Evolutionary conservation across 2,329 filamentous ascomycete genomes (phyloP).

Genomic region (Fusarium citri): DNA sequence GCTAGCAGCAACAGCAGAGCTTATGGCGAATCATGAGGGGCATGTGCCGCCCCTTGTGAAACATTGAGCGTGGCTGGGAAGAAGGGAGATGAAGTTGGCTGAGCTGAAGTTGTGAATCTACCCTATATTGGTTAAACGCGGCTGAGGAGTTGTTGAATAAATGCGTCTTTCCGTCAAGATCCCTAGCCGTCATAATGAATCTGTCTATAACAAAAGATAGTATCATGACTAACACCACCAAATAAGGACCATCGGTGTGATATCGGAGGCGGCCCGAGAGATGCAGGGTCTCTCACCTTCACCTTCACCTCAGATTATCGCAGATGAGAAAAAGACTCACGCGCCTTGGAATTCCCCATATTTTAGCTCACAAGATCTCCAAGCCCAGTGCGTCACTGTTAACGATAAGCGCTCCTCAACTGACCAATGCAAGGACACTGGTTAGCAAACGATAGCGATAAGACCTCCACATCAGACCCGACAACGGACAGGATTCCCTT

Average conservation of each 20-base stretch:
- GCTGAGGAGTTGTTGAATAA: neutral
- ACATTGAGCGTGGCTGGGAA: slow-evolving; percentile 31
- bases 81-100: neutral
- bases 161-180: neutral
- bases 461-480: slow-evolving; percentile 28
- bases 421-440: slow-evolving; percentile 40
- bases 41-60: slow-evolving; percentile 41
- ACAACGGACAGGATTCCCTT: slow-evolving; percentile 31
- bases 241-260: neutral
- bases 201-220: too few relatives aligned
- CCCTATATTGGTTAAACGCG: neutral
- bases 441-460: slow-evolving; percentile 41
- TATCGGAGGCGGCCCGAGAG: slow-evolving; percentile 9
- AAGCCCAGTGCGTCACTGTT: slow-evolving; percentile 39
- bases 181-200: neutral
- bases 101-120: slow-evolving; percentile 2
- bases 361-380: slow-evolving; percentile 45
- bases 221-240: neutral
- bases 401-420: slow-evolving; percentile 38
- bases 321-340: slow-evolving; percentile 21
- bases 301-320: neutral
- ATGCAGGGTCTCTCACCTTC: neutral
- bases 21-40: slow-evolving; percentile 39
- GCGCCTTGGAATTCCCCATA: slow-evolving; percentile 38
- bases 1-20: neutral